Percentiles rank a stretch among this genome's conserved stretches.
These are phyloP conservation scores for Trypanosoma boissoni DNA, from an alignment of 208 protist genomes.

Conservation along the genomic window DNA sequence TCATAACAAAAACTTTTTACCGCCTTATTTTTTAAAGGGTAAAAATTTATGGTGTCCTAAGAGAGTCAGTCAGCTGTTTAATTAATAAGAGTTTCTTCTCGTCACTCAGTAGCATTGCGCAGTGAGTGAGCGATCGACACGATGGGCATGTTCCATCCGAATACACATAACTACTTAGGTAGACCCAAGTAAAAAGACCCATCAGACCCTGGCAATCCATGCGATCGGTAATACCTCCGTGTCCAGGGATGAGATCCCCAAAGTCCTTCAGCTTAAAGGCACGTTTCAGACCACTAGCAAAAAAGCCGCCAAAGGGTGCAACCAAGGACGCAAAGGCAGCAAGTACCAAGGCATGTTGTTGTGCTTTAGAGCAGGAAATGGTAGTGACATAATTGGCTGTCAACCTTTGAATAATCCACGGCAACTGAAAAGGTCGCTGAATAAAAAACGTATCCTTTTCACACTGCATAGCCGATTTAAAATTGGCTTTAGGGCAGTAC, in stretches of 20 bases:
- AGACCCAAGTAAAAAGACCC: slow-evolving; percentile 91
- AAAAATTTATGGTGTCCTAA: too few relatives aligned
- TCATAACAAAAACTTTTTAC: slow-evolving; percentile 12
- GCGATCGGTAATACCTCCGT: slow-evolving; percentile 97
- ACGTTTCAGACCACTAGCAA: slow-evolving; percentile 97
- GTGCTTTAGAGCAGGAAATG: slow-evolving; percentile 68
- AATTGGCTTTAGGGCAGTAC: slow-evolving; percentile 82
- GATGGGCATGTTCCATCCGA: slow-evolving; percentile 46
- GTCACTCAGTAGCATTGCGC: slow-evolving; percentile 40
- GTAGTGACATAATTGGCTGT: slow-evolving; percentile 38
- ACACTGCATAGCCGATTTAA: slow-evolving; percentile 54
- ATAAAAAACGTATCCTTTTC: slow-evolving; percentile 73
- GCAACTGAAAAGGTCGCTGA: slow-evolving; percentile 53
- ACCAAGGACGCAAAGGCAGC: slow-evolving; percentile 95
- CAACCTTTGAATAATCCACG: slow-evolving; percentile 49
- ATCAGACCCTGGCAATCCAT: slow-evolving; percentile 98
- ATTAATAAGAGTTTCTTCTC: slow-evolving; percentile 37
- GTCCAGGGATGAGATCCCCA: slow-evolving; percentile 96
- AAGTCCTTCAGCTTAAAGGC: slow-evolving; percentile 98
- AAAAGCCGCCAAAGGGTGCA: slow-evolving; percentile 98
- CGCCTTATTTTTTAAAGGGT: too few relatives aligned
- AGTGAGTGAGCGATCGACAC: slow-evolving; percentile 40
- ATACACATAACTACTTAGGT: slow-evolving; percentile 77
- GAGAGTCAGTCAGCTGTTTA: slow-evolving; percentile 31
- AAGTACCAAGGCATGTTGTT: slow-evolving; percentile 94